These are phyloP conservation scores for Stachybotrys chlorohalonatus DNA, from an alignment of 2,329 filamentous ascomycete species.

Conservation along the genomic window DNA sequence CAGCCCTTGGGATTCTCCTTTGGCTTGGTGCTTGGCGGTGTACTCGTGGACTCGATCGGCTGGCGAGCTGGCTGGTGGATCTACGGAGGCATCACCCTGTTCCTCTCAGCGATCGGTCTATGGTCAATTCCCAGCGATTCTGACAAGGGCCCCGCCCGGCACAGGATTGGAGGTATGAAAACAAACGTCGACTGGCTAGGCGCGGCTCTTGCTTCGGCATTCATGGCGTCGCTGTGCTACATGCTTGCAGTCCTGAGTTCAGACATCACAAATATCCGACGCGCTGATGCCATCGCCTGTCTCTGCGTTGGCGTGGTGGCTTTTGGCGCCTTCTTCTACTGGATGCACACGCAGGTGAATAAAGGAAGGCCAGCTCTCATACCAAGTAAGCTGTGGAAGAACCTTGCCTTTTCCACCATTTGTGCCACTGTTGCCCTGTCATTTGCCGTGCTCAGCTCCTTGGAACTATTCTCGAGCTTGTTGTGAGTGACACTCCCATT, in stretches of 20 bases:
- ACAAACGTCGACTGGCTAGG: conserved; percentile 6
- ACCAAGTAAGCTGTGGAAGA: conserved; percentile 49
- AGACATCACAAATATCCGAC: conserved; percentile 21
- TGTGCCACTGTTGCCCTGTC: conserved; percentile 36
- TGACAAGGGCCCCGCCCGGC: conserved; percentile 10
- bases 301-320: conserved; percentile 28
- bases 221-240: conserved; percentile 5
- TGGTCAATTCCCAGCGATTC: conserved; percentile 22
- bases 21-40: conserved; percentile 34
- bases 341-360: conserved; percentile 37
- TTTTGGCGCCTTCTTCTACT: conserved; percentile 37
- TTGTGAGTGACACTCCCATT: not conserved
- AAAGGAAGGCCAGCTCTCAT: conserved; percentile 41
- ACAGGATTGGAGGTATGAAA: not conserved
- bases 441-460: conserved; percentile 27
- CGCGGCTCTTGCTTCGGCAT: conserved; percentile 4
- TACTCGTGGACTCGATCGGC: conserved; percentile 28
- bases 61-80: conserved; percentile 33
- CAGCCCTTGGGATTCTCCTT: conserved; percentile 34
- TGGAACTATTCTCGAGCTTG: conserved; percentile 13
- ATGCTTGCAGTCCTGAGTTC: conserved; percentile 15
- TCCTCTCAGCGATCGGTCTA: conserved; percentile 15
- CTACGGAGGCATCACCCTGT: conserved; percentile 1
- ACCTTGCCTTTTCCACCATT: conserved; percentile 38
- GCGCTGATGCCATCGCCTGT: conserved; percentile 20